A percentile compares a stretch with the other conserved stretches of the same genome.
phyloP scores from a whole-genome alignment of 371 early-diverging fungal species.

The Basidiobolus meristosporus region DNA sequence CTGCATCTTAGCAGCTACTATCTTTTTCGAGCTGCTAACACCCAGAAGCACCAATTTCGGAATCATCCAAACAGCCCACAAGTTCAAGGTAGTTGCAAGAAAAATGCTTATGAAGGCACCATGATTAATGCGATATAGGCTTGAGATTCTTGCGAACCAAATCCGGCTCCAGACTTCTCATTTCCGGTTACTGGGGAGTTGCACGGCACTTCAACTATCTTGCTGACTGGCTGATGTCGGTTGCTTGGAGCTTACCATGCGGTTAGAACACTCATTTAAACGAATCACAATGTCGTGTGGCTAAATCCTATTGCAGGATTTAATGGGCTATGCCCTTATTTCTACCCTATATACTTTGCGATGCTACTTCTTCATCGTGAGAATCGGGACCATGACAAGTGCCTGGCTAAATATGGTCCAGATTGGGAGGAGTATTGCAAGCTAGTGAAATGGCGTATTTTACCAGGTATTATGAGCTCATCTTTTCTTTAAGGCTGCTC shows the following conservation, averaged over 20 bases:
- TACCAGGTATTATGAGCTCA: conserved; percentile 44
- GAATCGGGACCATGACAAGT: conserved; percentile 71
- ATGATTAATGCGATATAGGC: too few relatives aligned
- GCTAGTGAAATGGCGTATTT: conserved; percentile 65
- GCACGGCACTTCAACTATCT: conserved; percentile 86
- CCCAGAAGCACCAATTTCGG: conserved; percentile 67
- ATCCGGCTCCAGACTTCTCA: conserved; percentile 57
- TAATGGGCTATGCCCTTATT: conserved; percentile 65
- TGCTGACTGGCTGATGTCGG: conserved; percentile 12
- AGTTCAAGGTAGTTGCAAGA: too few relatives aligned
- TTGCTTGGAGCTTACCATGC: conserved; percentile 7
- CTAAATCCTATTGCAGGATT: too few relatives aligned
- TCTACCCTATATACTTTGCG: conserved; percentile 79
- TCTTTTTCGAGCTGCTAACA: conserved; percentile 75
- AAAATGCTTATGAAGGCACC: too few relatives aligned
- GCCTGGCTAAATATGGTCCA: conserved; percentile 74
- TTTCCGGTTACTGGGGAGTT: conserved; percentile 84
- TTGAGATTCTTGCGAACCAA: conserved; percentile 63
- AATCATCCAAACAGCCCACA: conserved; percentile 43
- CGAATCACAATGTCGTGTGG: too few relatives aligned
- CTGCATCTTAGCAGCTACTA: conserved; percentile 51
- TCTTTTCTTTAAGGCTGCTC: too few relatives aligned
- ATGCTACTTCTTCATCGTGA: conserved; percentile 76
- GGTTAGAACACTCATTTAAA: too few relatives aligned
- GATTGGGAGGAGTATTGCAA: conserved; percentile 81